A percentile compares a stretch with the other conserved stretches of the same genome.
phyloP scores from a whole-genome alignment of 164 flowering plant genomes.

The Aristolochia contorta region DNA sequence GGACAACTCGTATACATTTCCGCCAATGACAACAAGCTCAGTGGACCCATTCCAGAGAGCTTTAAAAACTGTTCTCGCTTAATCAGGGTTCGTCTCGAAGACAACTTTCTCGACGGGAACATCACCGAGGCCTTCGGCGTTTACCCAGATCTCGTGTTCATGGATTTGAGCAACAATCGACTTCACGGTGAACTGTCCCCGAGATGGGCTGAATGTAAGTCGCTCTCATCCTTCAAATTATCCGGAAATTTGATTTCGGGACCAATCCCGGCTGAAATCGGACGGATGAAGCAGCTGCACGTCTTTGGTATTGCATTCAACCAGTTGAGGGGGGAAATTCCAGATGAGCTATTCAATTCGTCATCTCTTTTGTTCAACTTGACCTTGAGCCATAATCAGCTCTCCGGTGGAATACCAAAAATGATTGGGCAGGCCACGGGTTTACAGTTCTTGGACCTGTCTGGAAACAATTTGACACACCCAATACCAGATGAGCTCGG shows the following conservation, averaged over 20 bases:
- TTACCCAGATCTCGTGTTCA: constrained; percentile 15
- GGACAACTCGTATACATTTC: constrained; percentile 1
- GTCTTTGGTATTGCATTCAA: constrained; percentile 14
- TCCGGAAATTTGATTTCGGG: constrained; percentile 18
- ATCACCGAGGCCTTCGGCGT: constrained; percentile 29
- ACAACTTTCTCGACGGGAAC: constrained; percentile 38
- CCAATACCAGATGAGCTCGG: constrained; percentile 18
- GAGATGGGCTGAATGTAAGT: constrained; percentile 12
- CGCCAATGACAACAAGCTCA: constrained; percentile 9
- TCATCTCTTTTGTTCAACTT: constrained; percentile 8
- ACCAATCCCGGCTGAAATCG: constrained; percentile 11
- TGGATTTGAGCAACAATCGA: constrained; percentile 16
- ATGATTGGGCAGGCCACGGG: constrained; percentile 8
- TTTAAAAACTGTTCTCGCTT: constrained; percentile 32
- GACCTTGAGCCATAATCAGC: constrained; percentile 19
- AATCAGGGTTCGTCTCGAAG: constrained; percentile 39
- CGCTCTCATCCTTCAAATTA: constrained; percentile 9
- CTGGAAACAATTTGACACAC: constrained; percentile 12
- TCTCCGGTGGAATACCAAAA: constrained; percentile 18
- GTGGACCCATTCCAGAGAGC: constrained; percentile 19
- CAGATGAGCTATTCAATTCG: constrained; percentile 10
- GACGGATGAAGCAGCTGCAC: constrained; percentile 7
- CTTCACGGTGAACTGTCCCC: constrained; percentile 13
- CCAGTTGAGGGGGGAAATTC: constrained; percentile 16
- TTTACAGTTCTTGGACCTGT: constrained; percentile 17